Evolutionary conservation across 768 basidiomycete species (phyloP).

Genomic region (Boletellus ananas): DNA sequence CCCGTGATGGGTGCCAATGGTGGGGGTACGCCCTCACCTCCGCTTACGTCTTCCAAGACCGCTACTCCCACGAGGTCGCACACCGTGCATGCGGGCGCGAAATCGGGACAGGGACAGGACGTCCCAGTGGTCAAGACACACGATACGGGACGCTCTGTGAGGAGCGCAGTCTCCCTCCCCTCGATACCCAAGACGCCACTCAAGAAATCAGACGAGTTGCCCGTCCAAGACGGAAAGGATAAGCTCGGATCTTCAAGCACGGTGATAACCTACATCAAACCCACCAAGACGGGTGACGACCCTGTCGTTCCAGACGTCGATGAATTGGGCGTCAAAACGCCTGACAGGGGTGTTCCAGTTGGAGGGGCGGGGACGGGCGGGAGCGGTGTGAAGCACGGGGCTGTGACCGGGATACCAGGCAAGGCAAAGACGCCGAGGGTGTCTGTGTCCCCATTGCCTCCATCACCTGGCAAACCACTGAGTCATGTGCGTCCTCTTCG

Average conservation of each 20-base stretch:
- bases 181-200: conserved; percentile 29
- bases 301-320: conserved; percentile 32
- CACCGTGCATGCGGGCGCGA: conserved; percentile 33
- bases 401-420: conserved; percentile 11
- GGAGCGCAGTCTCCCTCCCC: conserved; percentile 42
- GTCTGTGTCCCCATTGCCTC: conserved; percentile 31
- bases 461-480: conserved; percentile 60
- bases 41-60: conserved; percentile 37
- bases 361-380: conserved; percentile 6
- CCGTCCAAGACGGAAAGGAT: conserved; percentile 27
- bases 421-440: conserved; percentile 23
- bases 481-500: conserved; percentile 85
- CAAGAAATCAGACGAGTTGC: conserved; percentile 20
- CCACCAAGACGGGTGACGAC: conserved; percentile 45
- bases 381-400: conserved; percentile 16
- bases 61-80: conserved; percentile 39
- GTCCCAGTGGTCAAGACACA: conserved; percentile 26
- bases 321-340: conserved; percentile 39
- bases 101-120: conserved; percentile 21
- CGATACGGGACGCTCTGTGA: conserved; percentile 33
- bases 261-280: conserved; percentile 60
- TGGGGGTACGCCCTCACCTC: conserved; percentile 35
- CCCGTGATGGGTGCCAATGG: conserved; percentile 30
- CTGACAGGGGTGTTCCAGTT: conserved; percentile 45
- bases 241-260: conserved; percentile 74